These are phyloP conservation scores for Saccharomycopsis schoenii DNA, from an alignment of 805 yeast genomes.

Conservation along the genomic window DNA sequence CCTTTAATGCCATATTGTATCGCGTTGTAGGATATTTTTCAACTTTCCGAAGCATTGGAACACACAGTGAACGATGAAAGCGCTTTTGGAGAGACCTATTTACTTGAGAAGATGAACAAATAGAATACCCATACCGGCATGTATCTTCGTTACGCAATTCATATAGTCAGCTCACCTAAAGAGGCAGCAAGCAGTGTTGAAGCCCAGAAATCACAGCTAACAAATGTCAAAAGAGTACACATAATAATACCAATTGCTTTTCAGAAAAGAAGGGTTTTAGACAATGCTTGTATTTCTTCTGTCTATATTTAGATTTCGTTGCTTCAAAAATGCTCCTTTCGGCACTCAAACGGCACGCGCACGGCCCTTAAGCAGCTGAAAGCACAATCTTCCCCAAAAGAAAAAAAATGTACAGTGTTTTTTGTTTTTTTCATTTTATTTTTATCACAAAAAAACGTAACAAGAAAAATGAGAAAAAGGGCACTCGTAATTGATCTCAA, in stretches of 20 bases:
- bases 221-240: too few species aligned
- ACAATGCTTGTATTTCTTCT: not conserved
- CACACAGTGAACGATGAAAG: too few species aligned
- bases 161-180: not conserved
- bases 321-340: not conserved
- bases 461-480: not conserved
- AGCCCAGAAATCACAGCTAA: not conserved
- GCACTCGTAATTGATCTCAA: not conserved
- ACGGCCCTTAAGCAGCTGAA: not conserved
- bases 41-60: too few species aligned
- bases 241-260: not conserved
- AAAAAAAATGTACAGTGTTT: not conserved
- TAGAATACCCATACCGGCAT: too few species aligned
- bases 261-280: not conserved
- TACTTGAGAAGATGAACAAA: too few species aligned
- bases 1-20: too few species aligned
- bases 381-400: not conserved
- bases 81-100: too few species aligned
- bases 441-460: not conserved
- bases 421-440: not conserved
- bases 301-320: not conserved
- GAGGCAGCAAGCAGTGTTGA: not conserved
- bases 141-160: not conserved
- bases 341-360: constrained; percentile 1
- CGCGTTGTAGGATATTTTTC: too few species aligned